phyloP scores from a whole-genome alignment of 1,284 basidiomycete species.

The Moesziomyces sp. region DNA sequence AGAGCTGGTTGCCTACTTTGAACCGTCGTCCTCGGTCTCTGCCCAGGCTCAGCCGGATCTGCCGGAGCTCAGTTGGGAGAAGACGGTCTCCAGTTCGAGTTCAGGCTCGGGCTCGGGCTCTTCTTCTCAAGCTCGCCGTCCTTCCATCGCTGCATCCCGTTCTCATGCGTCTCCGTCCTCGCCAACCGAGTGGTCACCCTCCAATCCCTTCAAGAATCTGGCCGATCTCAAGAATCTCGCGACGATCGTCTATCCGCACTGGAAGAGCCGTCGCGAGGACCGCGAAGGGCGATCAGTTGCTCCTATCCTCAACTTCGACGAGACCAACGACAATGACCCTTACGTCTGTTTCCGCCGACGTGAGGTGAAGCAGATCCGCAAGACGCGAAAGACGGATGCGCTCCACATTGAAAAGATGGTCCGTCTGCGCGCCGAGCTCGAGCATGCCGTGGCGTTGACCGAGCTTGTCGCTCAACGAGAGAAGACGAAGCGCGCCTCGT shows the following conservation, averaged over 20 bases:
- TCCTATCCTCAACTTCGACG: slow-evolving; percentile 74
- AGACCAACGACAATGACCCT: slow-evolving; percentile 92
- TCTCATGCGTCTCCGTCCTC: slow-evolving; percentile 2
- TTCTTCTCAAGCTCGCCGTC: slow-evolving; percentile 13
- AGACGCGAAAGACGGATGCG: slow-evolving; percentile 76
- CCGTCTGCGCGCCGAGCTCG: slow-evolving; percentile 61
- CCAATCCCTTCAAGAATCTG: slow-evolving; percentile 63
- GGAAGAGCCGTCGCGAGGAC: slow-evolving; percentile 64
- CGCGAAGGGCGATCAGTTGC: slow-evolving; percentile 58
- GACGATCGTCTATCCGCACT: slow-evolving; percentile 59
- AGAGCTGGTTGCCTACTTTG: slow-evolving; percentile 59
- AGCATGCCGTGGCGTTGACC: slow-evolving; percentile 54
- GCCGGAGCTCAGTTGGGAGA: slow-evolving; percentile 52
- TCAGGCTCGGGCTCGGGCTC: slow-evolving; percentile 17
- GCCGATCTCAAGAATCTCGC: slow-evolving; percentile 58
- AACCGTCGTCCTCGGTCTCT: slow-evolving; percentile 47
- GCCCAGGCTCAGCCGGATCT: slow-evolving; percentile 59
- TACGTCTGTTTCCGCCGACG: slow-evolving; percentile 98
- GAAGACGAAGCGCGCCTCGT: slow-evolving; percentile 56
- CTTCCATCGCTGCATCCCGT: slow-evolving; percentile 7
- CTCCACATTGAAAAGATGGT: slow-evolving; percentile 66
- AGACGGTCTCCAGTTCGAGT: slow-evolving; percentile 16
- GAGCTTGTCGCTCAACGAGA: slow-evolving; percentile 63
- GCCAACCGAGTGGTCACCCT: slow-evolving; percentile 47
- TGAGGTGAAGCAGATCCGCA: slow-evolving; percentile 91